These are phyloP conservation scores for Penicillium aurantiogriseum DNA, from an alignment of 2,329 filamentous ascomycete species.

Conservation along the genomic window DNA sequence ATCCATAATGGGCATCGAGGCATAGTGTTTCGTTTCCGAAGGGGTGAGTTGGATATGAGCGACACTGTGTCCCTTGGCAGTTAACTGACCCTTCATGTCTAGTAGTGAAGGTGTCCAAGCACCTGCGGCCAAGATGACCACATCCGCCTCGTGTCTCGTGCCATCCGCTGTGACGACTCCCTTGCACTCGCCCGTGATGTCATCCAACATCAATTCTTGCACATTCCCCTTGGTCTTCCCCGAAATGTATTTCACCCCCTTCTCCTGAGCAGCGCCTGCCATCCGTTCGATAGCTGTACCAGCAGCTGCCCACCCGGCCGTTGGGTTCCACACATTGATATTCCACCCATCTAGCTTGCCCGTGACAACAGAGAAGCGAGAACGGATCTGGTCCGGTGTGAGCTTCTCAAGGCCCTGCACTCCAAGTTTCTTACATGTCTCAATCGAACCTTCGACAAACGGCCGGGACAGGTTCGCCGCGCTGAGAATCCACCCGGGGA, in stretches of 20 bases:
- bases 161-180: slow-evolving; percentile 17
- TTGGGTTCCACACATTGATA: slow-evolving; percentile 20
- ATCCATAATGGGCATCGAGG: slow-evolving; percentile 16
- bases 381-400: slow-evolving; percentile 9
- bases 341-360: slow-evolving; percentile 22
- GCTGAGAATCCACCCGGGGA: slow-evolving; percentile 19
- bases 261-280: slow-evolving; percentile 17
- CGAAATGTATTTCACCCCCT: slow-evolving; percentile 20
- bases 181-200: slow-evolving; percentile 3
- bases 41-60: slow-evolving; percentile 22
- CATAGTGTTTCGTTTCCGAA: slow-evolving; percentile 14
- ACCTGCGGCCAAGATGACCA: slow-evolving; percentile 18
- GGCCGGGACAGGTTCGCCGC: slow-evolving; percentile 17
- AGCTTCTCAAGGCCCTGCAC: slow-evolving; percentile 16
- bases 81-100: slow-evolving; percentile 17
- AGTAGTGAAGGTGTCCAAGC: slow-evolving; percentile 18
- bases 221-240: slow-evolving; percentile 13
- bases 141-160: slow-evolving; percentile 14
- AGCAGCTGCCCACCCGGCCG: slow-evolving; percentile 19
- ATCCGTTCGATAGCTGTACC: slow-evolving; percentile 16
- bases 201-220: slow-evolving; percentile 10
- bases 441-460: slow-evolving; percentile 19
- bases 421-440: slow-evolving; percentile 15
- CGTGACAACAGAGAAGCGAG: slow-evolving; percentile 13
- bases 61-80: slow-evolving; percentile 16